These are phyloP conservation scores for Leucocoprinus birnbaumii DNA, from an alignment of 768 basidiomycete genomes.

Conservation along the genomic window DNA sequence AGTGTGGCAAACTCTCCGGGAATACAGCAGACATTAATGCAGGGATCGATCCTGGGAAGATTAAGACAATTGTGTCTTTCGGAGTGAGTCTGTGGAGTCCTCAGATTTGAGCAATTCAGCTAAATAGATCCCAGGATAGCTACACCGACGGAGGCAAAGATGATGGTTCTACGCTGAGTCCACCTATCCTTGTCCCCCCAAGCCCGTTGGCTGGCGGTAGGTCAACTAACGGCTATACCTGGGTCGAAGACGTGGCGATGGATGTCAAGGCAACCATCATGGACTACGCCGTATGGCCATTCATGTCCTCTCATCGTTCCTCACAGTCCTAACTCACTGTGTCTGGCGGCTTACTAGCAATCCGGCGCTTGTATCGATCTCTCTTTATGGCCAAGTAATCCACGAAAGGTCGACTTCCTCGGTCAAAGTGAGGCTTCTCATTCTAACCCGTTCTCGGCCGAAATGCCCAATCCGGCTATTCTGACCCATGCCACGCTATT, in stretches of 20 bases:
- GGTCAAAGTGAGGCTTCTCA: conserved; percentile 34
- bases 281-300: conserved; percentile 45
- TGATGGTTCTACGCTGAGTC: conserved; percentile 43
- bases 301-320: neutral
- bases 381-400: conserved; percentile 49
- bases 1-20: conserved; percentile 39
- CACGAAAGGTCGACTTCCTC: conserved; percentile 43
- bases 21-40: conserved; percentile 45
- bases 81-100: neutral
- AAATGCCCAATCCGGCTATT: neutral
- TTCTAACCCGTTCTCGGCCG: neutral
- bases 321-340: neutral
- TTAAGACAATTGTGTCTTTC: conserved; percentile 22
- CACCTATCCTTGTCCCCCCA: conserved; percentile 41
- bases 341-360: conserved; percentile 22
- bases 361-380: conserved; percentile 45
- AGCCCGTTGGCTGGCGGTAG: conserved; percentile 44
- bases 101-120: neutral
- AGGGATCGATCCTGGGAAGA: conserved; percentile 32
- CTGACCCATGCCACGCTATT: neutral
- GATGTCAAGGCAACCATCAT: conserved; percentile 39
- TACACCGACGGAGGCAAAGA: conserved; percentile 50
- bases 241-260: conserved; percentile 47
- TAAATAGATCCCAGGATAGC: conserved; percentile 33
- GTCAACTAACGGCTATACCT: conserved; percentile 48